Evolutionary conservation across 345 rosid species (phyloP), one percentile per base, ranked within the genome.

Genomic region (Euphorbia pulcherrima): DNA sequence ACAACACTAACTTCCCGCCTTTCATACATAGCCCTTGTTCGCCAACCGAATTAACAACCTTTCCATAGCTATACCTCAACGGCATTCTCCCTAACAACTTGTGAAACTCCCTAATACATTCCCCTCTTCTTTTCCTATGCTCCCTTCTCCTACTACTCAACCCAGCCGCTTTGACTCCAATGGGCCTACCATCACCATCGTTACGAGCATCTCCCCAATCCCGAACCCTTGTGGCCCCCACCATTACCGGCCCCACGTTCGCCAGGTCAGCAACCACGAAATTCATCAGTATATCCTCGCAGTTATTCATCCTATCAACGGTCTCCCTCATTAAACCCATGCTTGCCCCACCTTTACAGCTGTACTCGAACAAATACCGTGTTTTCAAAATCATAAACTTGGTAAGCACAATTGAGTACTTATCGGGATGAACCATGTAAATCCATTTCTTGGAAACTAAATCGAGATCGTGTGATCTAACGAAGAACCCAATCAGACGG

Each of bases 171-270:
- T 70, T 79, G 7, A 86, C 78, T 16, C 73, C 68, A 57, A 1
- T 26, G 62, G 53, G 64, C 23, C 40, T 69, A 44, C 55, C 30
- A 28, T 44, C 52, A 4, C 58, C 75, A 24, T 83, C 80, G 4
- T 89, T 89, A 27, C 92, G 82, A 0, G 92, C 77, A 79, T 89
- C 92, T 65, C 92, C 96, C 90, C 90, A 84, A 48, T 89, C 96
- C 61, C 92, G 78, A 14, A 74, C 80, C 71, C 77, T 85, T 59
- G 79, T 77, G 1, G 90, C 90, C 64, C 84, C 92, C n/a, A 89
- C 85, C 87, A 89, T 66, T 2, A 83, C 33, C 1, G 96, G 92
- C 29, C 92, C 96, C 17, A 78, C 84, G 0, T 78, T 81, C 2
- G 71, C 26, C 78, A 59, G 64, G 17, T 87, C 92, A 0, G 87